Conservation (phyloP, 495 filamentous ascomycete genomes). For the Penicillium desertorum region DNA sequence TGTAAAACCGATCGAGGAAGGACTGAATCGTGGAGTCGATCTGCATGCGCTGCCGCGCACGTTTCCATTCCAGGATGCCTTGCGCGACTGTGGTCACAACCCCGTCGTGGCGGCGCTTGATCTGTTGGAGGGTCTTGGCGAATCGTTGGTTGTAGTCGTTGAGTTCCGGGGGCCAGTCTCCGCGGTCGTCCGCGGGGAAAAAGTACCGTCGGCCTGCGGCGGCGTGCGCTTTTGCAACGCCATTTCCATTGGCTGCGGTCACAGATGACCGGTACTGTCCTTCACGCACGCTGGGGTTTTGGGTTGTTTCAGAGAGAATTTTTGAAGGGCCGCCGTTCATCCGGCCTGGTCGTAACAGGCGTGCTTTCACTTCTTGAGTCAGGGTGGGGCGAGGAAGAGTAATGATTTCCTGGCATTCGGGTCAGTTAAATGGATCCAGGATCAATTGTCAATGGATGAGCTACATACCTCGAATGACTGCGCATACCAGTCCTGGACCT, state of each 20-base stretch:
- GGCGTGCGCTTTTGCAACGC: conserved; percentile 38
- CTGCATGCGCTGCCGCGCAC: conserved; percentile 93
- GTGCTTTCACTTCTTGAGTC: conserved; percentile 70
- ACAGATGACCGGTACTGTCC: conserved; percentile 84
- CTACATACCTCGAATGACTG: conserved; percentile 92
- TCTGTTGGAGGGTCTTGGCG: conserved; percentile 77
- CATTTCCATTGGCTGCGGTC: conserved; percentile 46
- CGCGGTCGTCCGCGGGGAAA: conserved; percentile 81
- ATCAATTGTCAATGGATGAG: conserved; percentile 2
- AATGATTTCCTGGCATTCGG: conserved; percentile 74
- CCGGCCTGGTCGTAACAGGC: conserved; percentile 71
- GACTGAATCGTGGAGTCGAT: conserved; percentile 95
- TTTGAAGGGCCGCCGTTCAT: conserved; percentile 57
- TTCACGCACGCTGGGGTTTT: conserved; percentile 84
- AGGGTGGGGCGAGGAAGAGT: conserved; percentile 75
- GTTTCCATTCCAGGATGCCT: conserved; percentile 96
- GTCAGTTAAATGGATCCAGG: conserved; percentile 14
- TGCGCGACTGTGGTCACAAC: conserved; percentile 95
- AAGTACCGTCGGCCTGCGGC: conserved; percentile 73
- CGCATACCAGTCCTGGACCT: conserved; percentile 96
- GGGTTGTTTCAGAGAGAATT: conserved; percentile 76
- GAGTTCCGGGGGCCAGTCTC: conserved; percentile 92
- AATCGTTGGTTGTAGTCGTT: conserved; percentile 93
- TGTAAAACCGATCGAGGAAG: conserved; percentile 98
- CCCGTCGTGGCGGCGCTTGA: conserved; percentile 94